Evolutionary conservation across 768 basidiomycete species (phyloP).

Genomic region (Trametes punicea): DNA sequence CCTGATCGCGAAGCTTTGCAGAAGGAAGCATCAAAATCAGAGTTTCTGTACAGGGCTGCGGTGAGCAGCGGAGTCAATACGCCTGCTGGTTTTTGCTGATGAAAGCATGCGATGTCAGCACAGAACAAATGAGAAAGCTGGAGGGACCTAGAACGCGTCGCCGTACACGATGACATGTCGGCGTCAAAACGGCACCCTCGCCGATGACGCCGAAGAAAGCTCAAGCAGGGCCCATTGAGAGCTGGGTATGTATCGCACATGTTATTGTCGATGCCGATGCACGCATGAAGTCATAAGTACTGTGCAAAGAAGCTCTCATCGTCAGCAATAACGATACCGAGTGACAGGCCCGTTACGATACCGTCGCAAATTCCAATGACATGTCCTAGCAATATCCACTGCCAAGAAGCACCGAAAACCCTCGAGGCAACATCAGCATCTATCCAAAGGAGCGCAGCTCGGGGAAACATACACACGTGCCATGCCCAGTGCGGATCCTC

Average conservation of each 20-base stretch:
- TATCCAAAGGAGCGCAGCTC: not conserved
- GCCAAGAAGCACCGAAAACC: not conserved
- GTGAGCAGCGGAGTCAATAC: not conserved
- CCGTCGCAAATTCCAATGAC: slow-evolving; percentile 1
- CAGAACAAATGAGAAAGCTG: not conserved
- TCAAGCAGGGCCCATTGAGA: no score
- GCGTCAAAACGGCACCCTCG: not conserved
- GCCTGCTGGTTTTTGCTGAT: not conserved
- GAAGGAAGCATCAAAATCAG: not conserved
- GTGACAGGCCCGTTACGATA: not conserved
- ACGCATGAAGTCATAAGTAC: no score
- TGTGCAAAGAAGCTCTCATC: no score
- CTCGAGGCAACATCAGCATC: not conserved
- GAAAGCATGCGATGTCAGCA: not conserved
- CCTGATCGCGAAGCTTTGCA: not conserved
- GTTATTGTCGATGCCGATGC: no score
- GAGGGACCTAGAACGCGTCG: not conserved
- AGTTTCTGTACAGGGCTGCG: not conserved
- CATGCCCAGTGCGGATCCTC: slow-evolving; percentile 1
- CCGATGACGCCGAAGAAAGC: not conserved
- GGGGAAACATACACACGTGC: not conserved
- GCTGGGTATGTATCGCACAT: no score
- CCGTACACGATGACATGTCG: no score
- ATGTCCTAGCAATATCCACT: not conserved
- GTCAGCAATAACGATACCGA: no score